These are phyloP conservation scores for Jaltomata sinuosa DNA, from an alignment of 257 asterid species.

Conservation along the genomic window DNA sequence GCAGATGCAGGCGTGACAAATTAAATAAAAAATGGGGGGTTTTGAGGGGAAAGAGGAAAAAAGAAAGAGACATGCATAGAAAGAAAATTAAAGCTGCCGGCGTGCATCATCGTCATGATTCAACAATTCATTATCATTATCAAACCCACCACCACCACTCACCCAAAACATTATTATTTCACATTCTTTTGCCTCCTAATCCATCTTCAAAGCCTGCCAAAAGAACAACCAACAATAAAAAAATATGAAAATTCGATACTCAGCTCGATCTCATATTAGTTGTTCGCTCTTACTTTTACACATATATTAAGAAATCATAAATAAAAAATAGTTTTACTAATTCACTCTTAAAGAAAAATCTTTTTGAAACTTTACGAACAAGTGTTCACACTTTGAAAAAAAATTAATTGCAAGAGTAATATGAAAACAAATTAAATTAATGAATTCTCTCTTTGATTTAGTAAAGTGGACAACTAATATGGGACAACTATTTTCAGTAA, in stretches of 20 bases:
- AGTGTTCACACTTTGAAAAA: no score
- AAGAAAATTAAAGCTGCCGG: conserved; percentile 78
- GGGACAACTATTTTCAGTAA: no score
- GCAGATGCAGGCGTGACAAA: conserved; percentile 47
- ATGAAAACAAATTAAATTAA: no score
- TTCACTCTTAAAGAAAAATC: no score
- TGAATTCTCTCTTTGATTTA: no score
- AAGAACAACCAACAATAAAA: not conserved
- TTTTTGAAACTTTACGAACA: no score
- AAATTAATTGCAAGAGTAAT: no score
- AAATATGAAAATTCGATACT: not conserved
- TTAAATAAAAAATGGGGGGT: conserved; percentile 2
- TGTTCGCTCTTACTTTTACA: no score
- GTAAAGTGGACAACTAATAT: no score
- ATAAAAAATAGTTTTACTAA: no score
- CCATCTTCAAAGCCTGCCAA: conserved; percentile 47
- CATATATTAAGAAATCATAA: no score
- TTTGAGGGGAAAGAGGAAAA: conserved; percentile 8
- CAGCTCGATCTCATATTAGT: no score
- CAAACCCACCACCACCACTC: conserved; percentile 37
- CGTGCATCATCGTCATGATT: conserved; percentile 36
- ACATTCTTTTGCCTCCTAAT: conserved; percentile 55
- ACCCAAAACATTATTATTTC: conserved; percentile 3
- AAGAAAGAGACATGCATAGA: conserved; percentile 20
- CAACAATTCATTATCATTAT: conserved; percentile 19